Base-by-base conservation (phyloP, 768 basidiomycete species). In the Suillus cothurnatus region DNA sequence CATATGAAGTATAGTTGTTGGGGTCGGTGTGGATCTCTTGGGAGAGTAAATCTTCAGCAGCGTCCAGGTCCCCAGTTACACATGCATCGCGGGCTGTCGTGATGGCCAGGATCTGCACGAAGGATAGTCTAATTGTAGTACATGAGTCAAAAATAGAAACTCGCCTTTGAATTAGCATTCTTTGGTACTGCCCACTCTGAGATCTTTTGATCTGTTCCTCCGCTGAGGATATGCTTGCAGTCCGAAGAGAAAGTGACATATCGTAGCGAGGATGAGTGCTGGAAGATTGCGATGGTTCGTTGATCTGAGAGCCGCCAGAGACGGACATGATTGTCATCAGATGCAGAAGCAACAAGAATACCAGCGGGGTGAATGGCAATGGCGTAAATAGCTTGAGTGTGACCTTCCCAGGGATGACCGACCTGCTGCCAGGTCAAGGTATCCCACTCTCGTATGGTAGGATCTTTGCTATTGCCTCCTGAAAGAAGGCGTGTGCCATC, bases 321-420 rank as follows among this genome's bases (percentile, higher is more conserved):
- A 14, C 47, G 47, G 47, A 47, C 47, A 23, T 47, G 4, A 0
- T 23, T 2, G 11, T 47, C 47, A 3, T 6, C 0, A 45, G 47
- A 49, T 49, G 12, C 47, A 11, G 23, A 49, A 49, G 23, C 47
- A 12, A 49, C 2, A 6, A 23, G 47, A 2, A 23, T 15, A 14
- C 47, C 47, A 23, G 47, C 23, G 6, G 47, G 47, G 26, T 49
- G 12, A 23, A 49, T 15, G 14, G 47, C 47, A 15, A 49, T 49
- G 47, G 23, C 5, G 3, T 7, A 0, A 3, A 49, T 49, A 2
- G 0, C 2, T 2, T 1, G 0, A 15, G 47, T 15, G 2, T 23
- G 47, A n/a, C 45, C 45, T n/a, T 6, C 0, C n/a, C 23, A 49
- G 12, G 47, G n/a, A 15, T 15, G 12, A 49, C 23, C 23, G 47